Base-by-base conservation (phyloP, 805 yeast genomes). In the Metschnikowia picachoensis region DNA sequence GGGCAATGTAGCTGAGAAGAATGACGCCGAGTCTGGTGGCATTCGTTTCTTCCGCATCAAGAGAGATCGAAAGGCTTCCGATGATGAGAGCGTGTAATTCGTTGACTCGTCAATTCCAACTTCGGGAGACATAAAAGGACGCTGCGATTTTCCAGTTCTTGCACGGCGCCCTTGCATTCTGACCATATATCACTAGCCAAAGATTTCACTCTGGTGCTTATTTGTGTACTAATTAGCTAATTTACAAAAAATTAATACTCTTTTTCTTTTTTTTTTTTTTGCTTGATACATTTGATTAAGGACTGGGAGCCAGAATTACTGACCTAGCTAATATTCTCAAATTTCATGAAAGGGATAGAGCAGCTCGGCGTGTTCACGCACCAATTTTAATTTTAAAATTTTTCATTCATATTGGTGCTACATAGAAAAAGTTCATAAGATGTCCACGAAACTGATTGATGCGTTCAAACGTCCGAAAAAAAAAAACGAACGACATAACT, bases 11-110 rank as follows among this genome's bases (percentile, higher is more conserved):
- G 60, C 58, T 39, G 68, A 63, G 53, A 62, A 60, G 48, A 68
- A 72, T 46, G 78, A 76, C 47, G 72, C 76, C 51, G 56, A 48
- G 30, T 56, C 62, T 37, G 75, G 76, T 32, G 91, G 91, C 39
- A 84, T 85, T 59, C 82, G 87, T 66, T 85, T 85, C 67, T 85
- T 85, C 74, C 84, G 82, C 59, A 82, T 85, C 51, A 82, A 83
- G 69, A 82, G 76, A 67, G 69, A 70, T 60, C 67, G 66, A 48
- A 72, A 71, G 62, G 60, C 62, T 32, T 60, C 68, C 33, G 77
- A 72, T 47, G 76, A 70, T 39, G 76, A 72, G 57, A 68, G 74
- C 51, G 74, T 70, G 47, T 72, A 66, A 54, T 27, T 33, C 9
- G 8, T 33, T 20, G 3, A 20, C 3, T 20, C 20, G 20, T 4